Conservation (phyloP, 768 basidiomycete genomes). For the Tubosaeta sp. region DNA sequence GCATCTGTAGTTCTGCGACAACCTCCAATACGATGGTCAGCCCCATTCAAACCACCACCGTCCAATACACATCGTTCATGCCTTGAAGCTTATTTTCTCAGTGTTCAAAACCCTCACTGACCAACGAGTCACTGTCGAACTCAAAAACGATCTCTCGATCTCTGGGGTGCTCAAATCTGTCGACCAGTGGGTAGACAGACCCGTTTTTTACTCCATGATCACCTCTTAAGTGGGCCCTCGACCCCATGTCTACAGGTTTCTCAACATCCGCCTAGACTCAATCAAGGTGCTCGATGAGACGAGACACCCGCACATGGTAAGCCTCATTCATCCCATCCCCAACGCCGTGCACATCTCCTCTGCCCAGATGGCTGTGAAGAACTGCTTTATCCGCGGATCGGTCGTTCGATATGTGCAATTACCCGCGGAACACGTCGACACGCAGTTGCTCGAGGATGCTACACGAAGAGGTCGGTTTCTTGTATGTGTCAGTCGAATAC, state of each 20-base stretch:
- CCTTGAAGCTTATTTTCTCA: conserved; percentile 76
- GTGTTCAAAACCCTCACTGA: conserved; percentile 99
- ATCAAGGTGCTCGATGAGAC: conserved; percentile 91
- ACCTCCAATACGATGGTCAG: conserved; percentile 25
- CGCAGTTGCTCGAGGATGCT: conserved; percentile 92
- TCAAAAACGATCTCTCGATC: conserved; percentile 98
- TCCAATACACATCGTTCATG: conserved; percentile 6
- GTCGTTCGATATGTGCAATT: conserved; percentile 98
- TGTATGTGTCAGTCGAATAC: background rate
- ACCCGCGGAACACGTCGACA: conserved; percentile 90
- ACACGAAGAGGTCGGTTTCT: conserved; percentile 77
- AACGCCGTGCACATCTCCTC: background rate
- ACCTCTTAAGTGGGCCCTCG: conserved; percentile 1
- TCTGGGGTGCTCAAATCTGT: conserved; percentile 95
- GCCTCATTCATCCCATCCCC: conserved; percentile 12
- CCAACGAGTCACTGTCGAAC: conserved; percentile 93
- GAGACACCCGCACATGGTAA: conserved; percentile 95
- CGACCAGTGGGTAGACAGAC: conserved; percentile 71
- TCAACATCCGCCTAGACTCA: conserved; percentile 94
- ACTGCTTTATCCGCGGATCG: conserved; percentile 97
- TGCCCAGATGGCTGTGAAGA: conserved; percentile 92
- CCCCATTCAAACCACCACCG: background rate
- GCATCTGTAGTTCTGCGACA: background rate
- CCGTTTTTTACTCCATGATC: background rate
- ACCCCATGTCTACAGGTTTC: conserved; percentile 50